These are phyloP conservation scores for Irpex sp. DNA, from an alignment of 1,284 basidiomycete genomes.

Conservation along the genomic window DNA sequence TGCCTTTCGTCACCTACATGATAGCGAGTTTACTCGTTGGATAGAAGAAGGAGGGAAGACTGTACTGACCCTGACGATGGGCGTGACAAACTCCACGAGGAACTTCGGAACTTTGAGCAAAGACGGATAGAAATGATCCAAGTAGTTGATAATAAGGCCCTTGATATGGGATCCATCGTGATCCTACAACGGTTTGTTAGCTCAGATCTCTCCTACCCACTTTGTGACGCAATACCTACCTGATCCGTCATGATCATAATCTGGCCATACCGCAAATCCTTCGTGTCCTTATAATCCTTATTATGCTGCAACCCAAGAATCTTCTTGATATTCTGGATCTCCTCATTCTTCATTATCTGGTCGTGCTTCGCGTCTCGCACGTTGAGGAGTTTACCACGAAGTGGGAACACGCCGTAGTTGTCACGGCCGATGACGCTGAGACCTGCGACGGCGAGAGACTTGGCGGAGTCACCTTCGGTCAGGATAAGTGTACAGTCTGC, in stretches of 20 bases:
- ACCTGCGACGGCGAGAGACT: conserved; percentile 93
- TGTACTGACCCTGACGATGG: conserved; percentile 87
- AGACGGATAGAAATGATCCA: conserved; percentile 97
- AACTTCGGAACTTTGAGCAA: conserved; percentile 91
- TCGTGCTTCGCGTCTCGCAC: conserved; percentile 97
- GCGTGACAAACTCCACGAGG: conserved; percentile 97
- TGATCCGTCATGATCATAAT: conserved; percentile 99
- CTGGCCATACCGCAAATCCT: conserved; percentile 87
- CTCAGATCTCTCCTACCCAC: too few relatives aligned
- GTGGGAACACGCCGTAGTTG: conserved; percentile 96
- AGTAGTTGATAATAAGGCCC: conserved; percentile 96
- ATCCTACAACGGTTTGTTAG: conserved; percentile 57
- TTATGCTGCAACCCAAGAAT: conserved; percentile 96
- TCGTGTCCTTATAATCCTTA: conserved; percentile 77
- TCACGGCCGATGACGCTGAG: conserved; percentile 95
- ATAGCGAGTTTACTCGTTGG: background rate
- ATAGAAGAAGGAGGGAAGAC: background rate
- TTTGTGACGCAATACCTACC: too few relatives aligned
- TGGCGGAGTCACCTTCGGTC: conserved; percentile 99
- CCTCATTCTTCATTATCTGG: conserved; percentile 97
- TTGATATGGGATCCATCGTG: conserved; percentile 99
- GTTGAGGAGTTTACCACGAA: conserved; percentile 96
- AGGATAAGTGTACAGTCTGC: conserved; percentile 92
- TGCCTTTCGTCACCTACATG: conserved; percentile 76
- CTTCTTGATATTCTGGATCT: conserved; percentile 97